Percentiles rank a stretch among this genome's conserved stretches.
Evolutionary conservation across 2,329 filamentous ascomycete genomes (phyloP).

Genomic region (Pezizomycotina sp.): DNA sequence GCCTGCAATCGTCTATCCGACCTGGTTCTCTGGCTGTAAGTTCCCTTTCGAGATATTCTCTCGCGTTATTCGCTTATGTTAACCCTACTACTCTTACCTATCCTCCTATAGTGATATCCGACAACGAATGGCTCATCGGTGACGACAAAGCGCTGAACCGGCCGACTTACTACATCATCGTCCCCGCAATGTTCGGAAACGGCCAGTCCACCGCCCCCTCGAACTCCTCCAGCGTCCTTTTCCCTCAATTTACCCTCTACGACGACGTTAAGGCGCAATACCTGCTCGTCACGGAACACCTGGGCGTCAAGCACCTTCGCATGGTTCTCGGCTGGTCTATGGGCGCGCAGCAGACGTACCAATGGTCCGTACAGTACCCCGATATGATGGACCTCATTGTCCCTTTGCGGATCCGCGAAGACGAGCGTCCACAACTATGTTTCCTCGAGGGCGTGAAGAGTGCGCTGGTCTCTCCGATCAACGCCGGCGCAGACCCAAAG

Average conservation of each 20-base stretch:
- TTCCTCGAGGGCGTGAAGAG: slow-evolving; percentile 50
- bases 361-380: slow-evolving; percentile 46
- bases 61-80: not conserved
- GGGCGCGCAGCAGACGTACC: slow-evolving; percentile 50
- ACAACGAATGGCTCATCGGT: slow-evolving; percentile 62
- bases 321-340: slow-evolving; percentile 55
- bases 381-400: slow-evolving; percentile 47
- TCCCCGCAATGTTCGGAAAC: slow-evolving; percentile 53
- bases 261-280: slow-evolving; percentile 55
- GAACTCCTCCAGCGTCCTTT: slow-evolving; percentile 41
- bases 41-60: slow-evolving; percentile 4
- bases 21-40: slow-evolving; percentile 58
- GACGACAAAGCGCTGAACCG: slow-evolving; percentile 48
- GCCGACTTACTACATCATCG: slow-evolving; percentile 49
- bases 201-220: slow-evolving; percentile 52
- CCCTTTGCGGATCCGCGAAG: slow-evolving; percentile 47
- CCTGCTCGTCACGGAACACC: slow-evolving; percentile 45
- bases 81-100: not conserved
- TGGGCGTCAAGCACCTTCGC: slow-evolving; percentile 43
- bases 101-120: slow-evolving; percentile 40
- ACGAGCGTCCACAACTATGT: slow-evolving; percentile 53
- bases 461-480: slow-evolving; percentile 41
- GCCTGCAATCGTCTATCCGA: slow-evolving; percentile 58
- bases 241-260: slow-evolving; percentile 47
- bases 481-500: slow-evolving; percentile 39